Base-by-base conservation (phyloP, 257 asterid genomes). In the Scutellaria baicalensis region DNA sequence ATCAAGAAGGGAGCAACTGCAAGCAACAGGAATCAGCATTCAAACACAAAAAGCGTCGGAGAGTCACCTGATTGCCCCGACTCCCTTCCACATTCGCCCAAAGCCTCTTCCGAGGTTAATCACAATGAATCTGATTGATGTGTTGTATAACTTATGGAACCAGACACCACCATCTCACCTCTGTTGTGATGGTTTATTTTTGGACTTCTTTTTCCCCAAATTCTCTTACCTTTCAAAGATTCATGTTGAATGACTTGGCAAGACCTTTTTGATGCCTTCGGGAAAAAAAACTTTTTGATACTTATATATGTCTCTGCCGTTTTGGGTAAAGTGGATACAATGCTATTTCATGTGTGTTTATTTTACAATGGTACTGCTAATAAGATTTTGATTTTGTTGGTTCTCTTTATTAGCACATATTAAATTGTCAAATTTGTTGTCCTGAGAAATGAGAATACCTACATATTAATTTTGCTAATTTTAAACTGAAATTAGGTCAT, bases 91-190 rank as follows among this genome's bases (percentile, higher is more conserved):
- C 81, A 16, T 72, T 74, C 84, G 1, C 75, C 83, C 44, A 60
- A 75, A 70, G 61, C 78, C 13, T 69, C 83, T 9, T 72, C 80
- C 23, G 85, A 82, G 61, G 77, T 70, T 60, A 74, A 27, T 49
- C 77, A 70, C n/a, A 60, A 70, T 4, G 77, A 73, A 57, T 79
- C 87, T 3, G 84, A 84, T 20, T 84, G 76, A 80, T 12, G 8
- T 21, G 54, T 59, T 9, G 61, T 11, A 16, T 12, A 18, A 27
- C 27, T 6, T 49, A 51, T 51, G 8, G 64, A 55, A 59, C 59
- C 67, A 23, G 57, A 49, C 69, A 56, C 78, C 42, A 4, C 47
- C 52, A 20, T 54, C 44, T 5, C 21, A 58, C 47, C 9, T 13
- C 6, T 48, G 8, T 17, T n/a, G 63, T 60, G 70, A 23, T 71